These are phyloP conservation scores for Vitis riparia DNA, from an alignment of 164 flowering plant genomes.

Conservation along the genomic window DNA sequence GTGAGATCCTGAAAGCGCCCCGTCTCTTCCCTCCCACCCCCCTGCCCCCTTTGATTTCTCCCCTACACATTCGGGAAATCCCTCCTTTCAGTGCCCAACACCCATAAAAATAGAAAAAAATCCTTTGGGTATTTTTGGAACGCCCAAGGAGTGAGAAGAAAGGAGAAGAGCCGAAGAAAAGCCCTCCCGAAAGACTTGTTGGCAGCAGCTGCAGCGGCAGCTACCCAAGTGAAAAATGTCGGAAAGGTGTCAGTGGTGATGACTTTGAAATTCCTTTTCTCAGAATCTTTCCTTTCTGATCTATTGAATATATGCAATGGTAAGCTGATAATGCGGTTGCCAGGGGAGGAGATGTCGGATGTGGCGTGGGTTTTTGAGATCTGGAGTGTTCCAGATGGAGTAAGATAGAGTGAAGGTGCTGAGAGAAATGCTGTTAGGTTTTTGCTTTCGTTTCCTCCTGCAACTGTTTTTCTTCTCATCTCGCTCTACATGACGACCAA, in stretches of 20 bases:
- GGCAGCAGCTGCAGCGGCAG: too few species aligned
- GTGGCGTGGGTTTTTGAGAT: conserved; percentile 2
- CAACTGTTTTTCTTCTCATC: not conserved
- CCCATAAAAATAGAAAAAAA: not conserved
- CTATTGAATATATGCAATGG: too few species aligned
- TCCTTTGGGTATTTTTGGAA: too few species aligned
- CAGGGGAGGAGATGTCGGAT: not conserved
- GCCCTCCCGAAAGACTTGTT: too few species aligned
- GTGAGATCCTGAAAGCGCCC: conserved; percentile 6
- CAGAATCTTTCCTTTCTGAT: not conserved
- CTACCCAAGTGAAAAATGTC: not conserved
- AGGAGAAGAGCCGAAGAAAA: too few species aligned
- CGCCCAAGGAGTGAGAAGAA: too few species aligned
- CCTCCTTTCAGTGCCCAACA: not conserved
- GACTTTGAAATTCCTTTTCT: too few species aligned
- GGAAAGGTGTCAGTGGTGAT: not conserved
- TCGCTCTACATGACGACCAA: conserved; percentile 58
- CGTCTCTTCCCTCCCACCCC: not conserved
- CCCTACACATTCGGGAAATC: not conserved
- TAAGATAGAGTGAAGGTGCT: not conserved
- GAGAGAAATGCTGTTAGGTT: conserved; percentile 10
- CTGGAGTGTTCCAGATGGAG: not conserved
- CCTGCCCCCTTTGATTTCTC: not conserved
- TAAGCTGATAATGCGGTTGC: not conserved
- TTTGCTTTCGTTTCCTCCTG: not conserved